These are phyloP conservation scores for Leccinum broughii DNA, from an alignment of 768 basidiomycete genomes.

Conservation along the genomic window DNA sequence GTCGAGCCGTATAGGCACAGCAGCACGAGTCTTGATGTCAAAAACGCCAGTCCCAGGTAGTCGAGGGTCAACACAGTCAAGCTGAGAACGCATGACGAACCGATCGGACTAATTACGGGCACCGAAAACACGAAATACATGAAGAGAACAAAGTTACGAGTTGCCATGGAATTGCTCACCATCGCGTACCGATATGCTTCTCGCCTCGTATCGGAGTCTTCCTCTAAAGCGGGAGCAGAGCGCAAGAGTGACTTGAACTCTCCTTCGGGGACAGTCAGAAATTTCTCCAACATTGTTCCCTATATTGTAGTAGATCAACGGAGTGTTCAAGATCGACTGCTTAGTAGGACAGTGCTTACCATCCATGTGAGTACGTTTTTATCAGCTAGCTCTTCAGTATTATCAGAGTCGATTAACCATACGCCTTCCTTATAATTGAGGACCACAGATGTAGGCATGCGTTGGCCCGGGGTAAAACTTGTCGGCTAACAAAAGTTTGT, in stretches of 20 bases:
- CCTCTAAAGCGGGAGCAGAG: conserved; percentile 23
- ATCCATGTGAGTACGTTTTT: conserved; percentile 79
- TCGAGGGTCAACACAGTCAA: conserved; percentile 80
- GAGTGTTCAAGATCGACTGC: background rate
- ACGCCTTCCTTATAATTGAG: conserved; percentile 66
- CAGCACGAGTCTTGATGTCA: conserved; percentile 94
- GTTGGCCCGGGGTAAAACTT: conserved; percentile 76
- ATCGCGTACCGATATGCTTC: conserved; percentile 89
- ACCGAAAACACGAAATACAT: background rate
- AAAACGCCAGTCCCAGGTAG: conserved; percentile 92
- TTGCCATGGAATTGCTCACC: conserved; percentile 41
- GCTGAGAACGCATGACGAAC: conserved; percentile 92
- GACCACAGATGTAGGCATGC: conserved; percentile 69
- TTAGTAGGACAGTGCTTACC: conserved; percentile 40
- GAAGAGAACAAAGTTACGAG: background rate
- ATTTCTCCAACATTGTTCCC: conserved; percentile 90
- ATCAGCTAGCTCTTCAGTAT: conserved; percentile 41
- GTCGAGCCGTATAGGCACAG: conserved; percentile 81
- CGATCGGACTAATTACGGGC: conserved; percentile 33
- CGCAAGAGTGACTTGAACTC: conserved; percentile 64
- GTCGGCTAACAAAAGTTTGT: conserved; percentile 42
- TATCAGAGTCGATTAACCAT: conserved; percentile 65
- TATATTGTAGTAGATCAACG: conserved; percentile 30
- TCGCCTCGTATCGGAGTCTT: conserved; percentile 38
- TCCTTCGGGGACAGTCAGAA: conserved; percentile 64